Evolutionary conservation across 2,329 filamentous ascomycete species (phyloP), one percentile per base, ranked within the genome.

Genomic region (Xylaria sp.): DNA sequence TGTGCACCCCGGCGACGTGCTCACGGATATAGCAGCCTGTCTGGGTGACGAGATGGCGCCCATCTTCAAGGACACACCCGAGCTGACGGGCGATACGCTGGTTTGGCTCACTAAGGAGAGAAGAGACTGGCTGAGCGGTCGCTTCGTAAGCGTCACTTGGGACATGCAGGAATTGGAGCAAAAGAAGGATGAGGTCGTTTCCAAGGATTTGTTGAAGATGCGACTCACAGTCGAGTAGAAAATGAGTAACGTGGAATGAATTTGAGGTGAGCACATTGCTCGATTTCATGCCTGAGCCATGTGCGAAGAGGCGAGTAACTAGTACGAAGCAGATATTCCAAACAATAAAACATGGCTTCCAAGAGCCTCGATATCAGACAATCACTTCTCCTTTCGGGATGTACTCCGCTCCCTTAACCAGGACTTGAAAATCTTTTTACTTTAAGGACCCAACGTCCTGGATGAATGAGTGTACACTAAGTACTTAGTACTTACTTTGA

Each of bases 1-100:
- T 2, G 64, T 83, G 4, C 81, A 85, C 72, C 84, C 83, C 0
- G 84, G 83, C 3, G 80, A 78, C 23, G 79, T 82, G 2, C 68
- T 72, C 63, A 85, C 83, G 0, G 80, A 81, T 28, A 73, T 83
- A 65, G 76, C 79, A 5, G 49, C 62, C 33, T 70, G 71, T 1
- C 72, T 81, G 71, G 78, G 78, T 2, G 61, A 74, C 28, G 63
- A 75, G 46, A 33, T 63, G 40, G 31, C 28, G 15, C 23, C 17
- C 15, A 4, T 71, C 38, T 69, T 71, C 62, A 71, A 63, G 10
- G 78, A 80, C 31, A 74, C 59, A 51, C 71, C 73, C 3, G 71
- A 74, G 56, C 28, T 80, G 51, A 61, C 74, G 4, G 77, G 69
- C 0, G 70, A 73, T 48, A 67, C 68, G 40, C 36, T 69, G 31